Percentiles rank a stretch among this genome's conserved stretches.
These are phyloP conservation scores for Exophiala oligosperma DNA, from an alignment of 2,329 filamentous ascomycete species.

Conservation along the genomic window DNA sequence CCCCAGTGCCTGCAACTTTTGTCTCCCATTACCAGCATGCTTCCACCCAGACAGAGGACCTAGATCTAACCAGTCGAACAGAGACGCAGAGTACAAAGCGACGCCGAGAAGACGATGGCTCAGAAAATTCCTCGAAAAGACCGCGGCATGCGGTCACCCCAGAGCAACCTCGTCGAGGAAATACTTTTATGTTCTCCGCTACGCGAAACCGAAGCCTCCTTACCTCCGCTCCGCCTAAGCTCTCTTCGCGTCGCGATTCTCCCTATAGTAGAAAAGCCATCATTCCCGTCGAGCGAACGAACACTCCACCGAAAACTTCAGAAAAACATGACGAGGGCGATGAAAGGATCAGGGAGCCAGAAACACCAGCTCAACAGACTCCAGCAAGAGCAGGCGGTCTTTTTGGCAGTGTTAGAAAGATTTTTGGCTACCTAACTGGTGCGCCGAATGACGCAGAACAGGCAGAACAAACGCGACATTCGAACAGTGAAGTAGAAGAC, in stretches of 20 bases:
- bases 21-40: conserved; percentile 6
- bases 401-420: conserved; percentile 23
- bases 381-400: conserved; percentile 4
- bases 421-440: conserved; percentile 17
- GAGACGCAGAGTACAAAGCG: conserved; percentile 15
- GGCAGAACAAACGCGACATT: neutral
- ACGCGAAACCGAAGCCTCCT: conserved; percentile 21
- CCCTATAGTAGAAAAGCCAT: conserved; percentile 12
- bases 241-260: conserved; percentile 13
- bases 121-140: conserved; percentile 15
- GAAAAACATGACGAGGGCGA: neutral
- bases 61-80: conserved; percentile 15
- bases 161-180: conserved; percentile 2
- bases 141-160: conserved; percentile 12
- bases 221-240: conserved; percentile 17
- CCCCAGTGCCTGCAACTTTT: neutral
- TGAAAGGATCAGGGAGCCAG: conserved; percentile 6
- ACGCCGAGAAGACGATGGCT: conserved; percentile 14
- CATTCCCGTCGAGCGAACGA: conserved; percentile 9
- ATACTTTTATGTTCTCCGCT: conserved; percentile 19
- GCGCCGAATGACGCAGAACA: conserved; percentile 1
- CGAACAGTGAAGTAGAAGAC: conserved; percentile 5
- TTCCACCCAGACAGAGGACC: conserved; percentile 14
- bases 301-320: neutral
- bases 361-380: conserved; percentile 6